phyloP scores from a whole-genome alignment of 2,329 filamentous ascomycete species.

The Colletotrichum caudatum region DNA sequence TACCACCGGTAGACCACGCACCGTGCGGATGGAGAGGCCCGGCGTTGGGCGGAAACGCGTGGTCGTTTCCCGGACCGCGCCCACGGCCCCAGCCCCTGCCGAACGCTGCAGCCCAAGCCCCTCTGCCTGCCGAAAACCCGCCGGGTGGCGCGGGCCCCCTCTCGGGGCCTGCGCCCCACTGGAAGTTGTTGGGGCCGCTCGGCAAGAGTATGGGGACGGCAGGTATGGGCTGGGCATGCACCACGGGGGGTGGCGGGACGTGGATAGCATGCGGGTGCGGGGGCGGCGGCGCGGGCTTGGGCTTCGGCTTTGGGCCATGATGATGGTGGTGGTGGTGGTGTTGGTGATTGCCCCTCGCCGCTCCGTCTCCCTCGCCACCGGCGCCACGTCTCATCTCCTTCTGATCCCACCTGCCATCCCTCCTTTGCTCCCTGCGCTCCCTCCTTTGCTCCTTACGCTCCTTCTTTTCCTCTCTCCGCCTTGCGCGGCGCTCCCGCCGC shows the following conservation, averaged over 20 bases:
- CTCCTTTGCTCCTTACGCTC: constrained; percentile 50
- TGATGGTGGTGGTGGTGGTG: constrained; percentile 21
- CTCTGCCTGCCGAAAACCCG: background rate
- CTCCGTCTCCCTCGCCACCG: constrained; percentile 9
- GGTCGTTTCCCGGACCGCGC: background rate
- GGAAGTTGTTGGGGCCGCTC: background rate
- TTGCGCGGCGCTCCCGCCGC: constrained; percentile 46
- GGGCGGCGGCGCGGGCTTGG: constrained; percentile 10
- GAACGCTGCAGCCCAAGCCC: constrained; percentile 26
- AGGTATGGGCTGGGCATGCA: constrained; percentile 21
- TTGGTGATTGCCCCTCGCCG: constrained; percentile 8
- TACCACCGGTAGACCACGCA: constrained; percentile 12
- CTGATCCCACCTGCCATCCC: constrained; percentile 48
- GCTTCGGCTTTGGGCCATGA: constrained; percentile 8
- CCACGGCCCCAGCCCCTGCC: constrained; percentile 29
- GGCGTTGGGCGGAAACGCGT: background rate
- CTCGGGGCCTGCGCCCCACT: constrained; percentile 15
- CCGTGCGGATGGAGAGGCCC: constrained; percentile 11
- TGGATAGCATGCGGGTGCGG: constrained; percentile 30
- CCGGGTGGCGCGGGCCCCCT: constrained; percentile 6
- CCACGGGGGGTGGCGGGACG: background rate
- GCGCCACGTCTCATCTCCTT: constrained; percentile 48
- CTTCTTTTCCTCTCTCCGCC: constrained; percentile 46
- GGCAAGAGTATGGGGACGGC: constrained; percentile 11
- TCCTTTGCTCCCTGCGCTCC: constrained; percentile 49